These are phyloP conservation scores for Naganishia cerealis DNA, from an alignment of 1,284 basidiomycete species.

Conservation along the genomic window DNA sequence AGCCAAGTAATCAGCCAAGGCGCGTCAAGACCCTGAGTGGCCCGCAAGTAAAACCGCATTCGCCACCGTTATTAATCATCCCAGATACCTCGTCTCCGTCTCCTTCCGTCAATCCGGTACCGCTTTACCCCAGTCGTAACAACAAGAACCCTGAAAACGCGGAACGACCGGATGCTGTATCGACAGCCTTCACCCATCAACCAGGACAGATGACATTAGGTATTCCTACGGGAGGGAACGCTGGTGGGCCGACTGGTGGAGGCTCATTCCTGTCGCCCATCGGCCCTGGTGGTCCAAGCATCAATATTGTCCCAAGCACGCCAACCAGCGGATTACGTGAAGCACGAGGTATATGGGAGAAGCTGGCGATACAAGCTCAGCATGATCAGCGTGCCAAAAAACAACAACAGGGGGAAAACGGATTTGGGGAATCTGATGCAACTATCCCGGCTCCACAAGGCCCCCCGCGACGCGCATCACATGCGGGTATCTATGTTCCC, in stretches of 20 bases:
- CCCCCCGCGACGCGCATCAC: constrained; percentile 28
- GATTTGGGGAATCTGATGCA: constrained; percentile 8
- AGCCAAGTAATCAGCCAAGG: constrained; percentile 6
- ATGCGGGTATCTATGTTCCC: constrained; percentile 31
- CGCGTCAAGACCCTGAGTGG: constrained; percentile 27
- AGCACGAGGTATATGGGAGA: constrained; percentile 49
- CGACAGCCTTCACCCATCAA: constrained; percentile 17
- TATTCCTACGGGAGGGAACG: constrained; percentile 29
- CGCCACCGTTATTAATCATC: constrained; percentile 52
- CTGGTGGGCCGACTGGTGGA: constrained; percentile 11
- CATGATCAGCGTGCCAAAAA: constrained; percentile 37
- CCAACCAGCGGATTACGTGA: constrained; percentile 53
- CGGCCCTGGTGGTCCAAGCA: constrained; percentile 51
- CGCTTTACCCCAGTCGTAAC: constrained; percentile 16
- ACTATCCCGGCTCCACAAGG: constrained; percentile 23
- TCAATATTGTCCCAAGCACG: constrained; percentile 55
- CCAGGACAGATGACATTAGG: constrained; percentile 30
- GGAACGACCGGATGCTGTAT: not conserved
- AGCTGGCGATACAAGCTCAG: constrained; percentile 42
- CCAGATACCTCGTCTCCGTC: constrained; percentile 47
- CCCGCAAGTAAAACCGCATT: constrained; percentile 51
- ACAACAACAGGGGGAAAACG: constrained; percentile 34
- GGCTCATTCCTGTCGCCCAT: constrained; percentile 32
- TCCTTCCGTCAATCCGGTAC: constrained; percentile 42
- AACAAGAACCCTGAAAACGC: not conserved